Evolutionary conservation across 345 rosid genomes (phyloP).

Genomic region (Limnanthes douglasii): DNA sequence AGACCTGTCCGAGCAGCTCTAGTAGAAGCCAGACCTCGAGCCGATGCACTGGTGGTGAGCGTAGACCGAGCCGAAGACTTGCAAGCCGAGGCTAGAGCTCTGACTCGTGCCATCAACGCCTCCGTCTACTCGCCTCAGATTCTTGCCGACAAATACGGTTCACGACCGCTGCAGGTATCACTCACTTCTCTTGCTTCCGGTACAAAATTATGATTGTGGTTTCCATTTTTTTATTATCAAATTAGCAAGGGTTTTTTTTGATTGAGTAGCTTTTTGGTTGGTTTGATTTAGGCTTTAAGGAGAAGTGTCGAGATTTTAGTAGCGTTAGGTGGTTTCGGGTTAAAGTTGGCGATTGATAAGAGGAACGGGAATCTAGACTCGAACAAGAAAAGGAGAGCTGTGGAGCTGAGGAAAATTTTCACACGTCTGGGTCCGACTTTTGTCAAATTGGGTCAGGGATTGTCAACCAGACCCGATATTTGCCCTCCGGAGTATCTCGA

Average conservation of each 20-base stretch:
- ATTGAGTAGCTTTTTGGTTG: too few species aligned
- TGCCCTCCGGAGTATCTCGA: slow-evolving; percentile 92
- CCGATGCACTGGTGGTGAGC: slow-evolving; percentile 12
- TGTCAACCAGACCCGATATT: slow-evolving; percentile 91
- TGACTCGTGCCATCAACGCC: slow-evolving; percentile 76
- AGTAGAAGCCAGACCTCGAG: slow-evolving; percentile 19
- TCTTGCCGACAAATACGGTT: slow-evolving; percentile 52
- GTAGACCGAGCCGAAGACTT: slow-evolving; percentile 51
- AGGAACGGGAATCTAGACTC: slow-evolving; percentile 40
- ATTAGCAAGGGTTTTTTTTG: too few species aligned
- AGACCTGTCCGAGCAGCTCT: slow-evolving; percentile 21
- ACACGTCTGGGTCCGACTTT: slow-evolving; percentile 89
- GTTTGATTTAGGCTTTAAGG: slow-evolving; percentile 33
- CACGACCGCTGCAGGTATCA: slow-evolving; percentile 66
- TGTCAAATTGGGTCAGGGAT: slow-evolving; percentile 93
- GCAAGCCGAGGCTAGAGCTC: slow-evolving; percentile 77
- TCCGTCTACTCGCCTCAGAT: slow-evolving; percentile 63
- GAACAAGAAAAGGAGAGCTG: slow-evolving; percentile 64
- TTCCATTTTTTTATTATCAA: not conserved
- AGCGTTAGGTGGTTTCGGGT: slow-evolving; percentile 53
- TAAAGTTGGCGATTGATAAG: slow-evolving; percentile 52
- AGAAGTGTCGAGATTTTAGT: slow-evolving; percentile 62
- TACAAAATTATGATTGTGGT: too few species aligned
- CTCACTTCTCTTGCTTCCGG: not conserved
- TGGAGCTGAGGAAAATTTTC: slow-evolving; percentile 49